phyloP scores from a whole-genome alignment of 78 protist species.

The Dictyostelium purpureum region DNA sequence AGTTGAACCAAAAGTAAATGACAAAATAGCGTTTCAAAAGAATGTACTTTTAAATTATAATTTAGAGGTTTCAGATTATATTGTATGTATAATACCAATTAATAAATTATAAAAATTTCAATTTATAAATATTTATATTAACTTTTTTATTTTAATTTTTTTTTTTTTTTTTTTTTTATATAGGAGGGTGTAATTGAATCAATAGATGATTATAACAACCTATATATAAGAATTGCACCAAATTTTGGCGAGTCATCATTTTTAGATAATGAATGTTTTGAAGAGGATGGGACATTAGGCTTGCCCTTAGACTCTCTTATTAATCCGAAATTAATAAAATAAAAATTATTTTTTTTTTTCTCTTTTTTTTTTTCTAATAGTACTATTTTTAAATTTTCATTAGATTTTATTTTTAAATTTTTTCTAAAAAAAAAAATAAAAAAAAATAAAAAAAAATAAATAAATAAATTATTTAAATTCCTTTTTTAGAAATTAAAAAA shows the following conservation, averaged over 20 bases:
- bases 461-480: too few relatives aligned
- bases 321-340: neutral
- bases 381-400: too few relatives aligned
- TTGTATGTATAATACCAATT: neutral
- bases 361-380: too few relatives aligned
- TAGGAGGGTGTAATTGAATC: neutral
- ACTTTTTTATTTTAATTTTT: too few relatives aligned
- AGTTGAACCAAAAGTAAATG: neutral
- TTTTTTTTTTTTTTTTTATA: neutral
- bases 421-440: too few relatives aligned
- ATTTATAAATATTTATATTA: neutral
- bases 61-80: neutral
- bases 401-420: too few relatives aligned
- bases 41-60: neutral
- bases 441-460: too few relatives aligned
- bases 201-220: neutral
- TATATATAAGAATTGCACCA: neutral
- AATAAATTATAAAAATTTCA: neutral
- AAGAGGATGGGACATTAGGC: neutral
- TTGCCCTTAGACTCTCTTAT: neutral
- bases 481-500: too few relatives aligned
- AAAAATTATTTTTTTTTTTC: too few relatives aligned
- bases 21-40: constrained; percentile 3
- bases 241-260: neutral
- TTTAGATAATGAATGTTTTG: constrained; percentile 9